Conservation (phyloP, 2,329 filamentous ascomycete species). For the Aspergillus piperis region DNA sequence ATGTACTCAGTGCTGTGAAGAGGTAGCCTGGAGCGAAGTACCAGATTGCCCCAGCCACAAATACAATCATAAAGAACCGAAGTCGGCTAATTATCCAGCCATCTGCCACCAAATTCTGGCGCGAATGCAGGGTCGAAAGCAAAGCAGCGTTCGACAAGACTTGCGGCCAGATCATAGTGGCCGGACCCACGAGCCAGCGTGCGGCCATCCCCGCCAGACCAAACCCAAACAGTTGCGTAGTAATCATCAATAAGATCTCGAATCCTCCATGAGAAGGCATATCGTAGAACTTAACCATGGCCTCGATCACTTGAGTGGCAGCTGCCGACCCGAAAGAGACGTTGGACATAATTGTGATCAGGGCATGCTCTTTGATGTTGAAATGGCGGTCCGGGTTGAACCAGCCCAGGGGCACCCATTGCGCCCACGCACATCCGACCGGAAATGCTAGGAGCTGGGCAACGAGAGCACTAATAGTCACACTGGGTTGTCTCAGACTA, state of each 20-base stretch:
- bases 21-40: slow-evolving; percentile 62
- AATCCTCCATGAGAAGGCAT: slow-evolving; percentile 61
- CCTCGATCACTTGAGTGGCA: slow-evolving; percentile 42
- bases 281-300: slow-evolving; percentile 53
- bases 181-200: slow-evolving; percentile 60
- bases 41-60: slow-evolving; percentile 35
- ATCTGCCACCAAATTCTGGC: slow-evolving; percentile 37
- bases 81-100: slow-evolving; percentile 46
- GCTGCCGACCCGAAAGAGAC: slow-evolving; percentile 49
- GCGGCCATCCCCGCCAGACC: slow-evolving; percentile 62
- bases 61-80: slow-evolving; percentile 40
- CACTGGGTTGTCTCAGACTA: slow-evolving; percentile 41
- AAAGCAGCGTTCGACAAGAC: slow-evolving; percentile 55
- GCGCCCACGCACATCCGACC: slow-evolving; percentile 43
- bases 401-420: slow-evolving; percentile 41
- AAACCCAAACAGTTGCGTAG: slow-evolving; percentile 65
- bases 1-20: slow-evolving; percentile 68
- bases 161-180: slow-evolving; percentile 66
- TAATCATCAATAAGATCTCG: slow-evolving; percentile 61
- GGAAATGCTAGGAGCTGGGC: slow-evolving; percentile 50
- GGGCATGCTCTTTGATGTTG: slow-evolving; percentile 45
- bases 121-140: slow-evolving; percentile 43
- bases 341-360: slow-evolving; percentile 51
- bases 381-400: slow-evolving; percentile 47
- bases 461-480: slow-evolving; percentile 41